Evolutionary conservation across 495 filamentous ascomycete species (phyloP).

Genomic region (Letharia columbiana): DNA sequence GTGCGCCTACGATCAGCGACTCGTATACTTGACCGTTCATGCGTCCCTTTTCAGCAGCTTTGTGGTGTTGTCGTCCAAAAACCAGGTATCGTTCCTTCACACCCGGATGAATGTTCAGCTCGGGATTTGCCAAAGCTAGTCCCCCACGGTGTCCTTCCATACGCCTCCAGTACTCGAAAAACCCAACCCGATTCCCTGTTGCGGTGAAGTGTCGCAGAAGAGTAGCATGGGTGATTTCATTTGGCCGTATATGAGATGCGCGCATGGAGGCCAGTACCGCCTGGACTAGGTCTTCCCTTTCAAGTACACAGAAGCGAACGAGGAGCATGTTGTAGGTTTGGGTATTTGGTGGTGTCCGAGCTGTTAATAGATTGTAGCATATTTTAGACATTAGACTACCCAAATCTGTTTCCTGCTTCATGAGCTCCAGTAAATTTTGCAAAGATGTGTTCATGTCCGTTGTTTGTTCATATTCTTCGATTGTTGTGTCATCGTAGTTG

Average conservation of each 20-base stretch:
- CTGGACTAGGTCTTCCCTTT: constrained; percentile 42
- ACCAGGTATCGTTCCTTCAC: constrained; percentile 10
- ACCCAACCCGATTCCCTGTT: constrained; percentile 32
- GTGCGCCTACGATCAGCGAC: constrained; percentile 21
- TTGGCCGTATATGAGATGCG: constrained; percentile 42
- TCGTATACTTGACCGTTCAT: constrained; percentile 23
- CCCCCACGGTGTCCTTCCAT: constrained; percentile 33
- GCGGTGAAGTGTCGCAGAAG: constrained; percentile 48
- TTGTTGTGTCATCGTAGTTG: constrained; percentile 11
- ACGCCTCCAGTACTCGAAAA: constrained; percentile 33
- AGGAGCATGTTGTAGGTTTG: constrained; percentile 62
- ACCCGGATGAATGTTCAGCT: constrained; percentile 3
- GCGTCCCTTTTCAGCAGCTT: constrained; percentile 17
- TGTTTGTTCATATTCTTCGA: background rate
- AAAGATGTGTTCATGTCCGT: constrained; percentile 12
- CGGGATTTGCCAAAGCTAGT: constrained; percentile 10
- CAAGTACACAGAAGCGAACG: constrained; percentile 43
- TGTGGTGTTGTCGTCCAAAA: background rate
- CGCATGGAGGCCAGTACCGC: constrained; percentile 45
- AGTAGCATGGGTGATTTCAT: constrained; percentile 43
- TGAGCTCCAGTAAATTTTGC: constrained; percentile 4
- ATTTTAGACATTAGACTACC: constrained; percentile 43
- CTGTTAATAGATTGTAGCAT: constrained; percentile 57
- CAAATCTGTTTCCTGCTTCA: background rate
- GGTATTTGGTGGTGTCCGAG: constrained; percentile 47